phyloP scores from a whole-genome alignment of 176 grass and related monocot genomes.

The Phoenix roebelenii region DNA sequence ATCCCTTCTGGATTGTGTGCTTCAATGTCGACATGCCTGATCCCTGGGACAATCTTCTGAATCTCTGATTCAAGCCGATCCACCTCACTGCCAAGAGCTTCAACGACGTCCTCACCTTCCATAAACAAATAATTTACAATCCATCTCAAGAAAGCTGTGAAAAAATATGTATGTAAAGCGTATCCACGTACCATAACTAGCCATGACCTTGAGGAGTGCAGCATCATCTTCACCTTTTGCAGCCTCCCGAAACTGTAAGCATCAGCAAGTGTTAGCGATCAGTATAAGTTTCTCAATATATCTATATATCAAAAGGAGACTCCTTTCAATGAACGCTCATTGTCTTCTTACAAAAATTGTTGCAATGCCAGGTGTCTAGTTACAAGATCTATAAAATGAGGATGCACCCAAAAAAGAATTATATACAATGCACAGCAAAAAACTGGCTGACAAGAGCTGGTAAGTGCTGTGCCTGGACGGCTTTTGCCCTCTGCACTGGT shows the following conservation, averaged over 20 bases:
- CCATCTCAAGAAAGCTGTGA: neutral
- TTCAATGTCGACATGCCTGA: constrained; percentile 91
- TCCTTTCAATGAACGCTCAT: too few species aligned
- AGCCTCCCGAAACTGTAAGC: constrained; percentile 66
- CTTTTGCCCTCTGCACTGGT: too few species aligned
- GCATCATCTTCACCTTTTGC: constrained; percentile 49
- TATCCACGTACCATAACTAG: constrained; percentile 57
- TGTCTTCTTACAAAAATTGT: too few species aligned
- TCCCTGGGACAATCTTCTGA: constrained; percentile 88
- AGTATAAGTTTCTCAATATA: too few species aligned
- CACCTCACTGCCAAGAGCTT: constrained; percentile 85
- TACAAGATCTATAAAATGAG: too few species aligned
- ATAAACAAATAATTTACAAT: constrained; percentile 2
- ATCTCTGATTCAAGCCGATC: constrained; percentile 93
- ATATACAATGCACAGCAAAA: too few species aligned
- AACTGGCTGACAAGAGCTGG: too few species aligned
- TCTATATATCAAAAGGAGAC: too few species aligned
- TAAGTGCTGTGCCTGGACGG: too few species aligned
- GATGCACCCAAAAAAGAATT: too few species aligned
- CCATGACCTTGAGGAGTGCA: constrained; percentile 65
- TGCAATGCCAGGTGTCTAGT: too few species aligned
- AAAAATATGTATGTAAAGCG: neutral
- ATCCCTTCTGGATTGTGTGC: constrained; percentile 80
- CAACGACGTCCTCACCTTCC: constrained; percentile 87
- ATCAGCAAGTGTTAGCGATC: neutral